Conservation (phyloP, 805 yeast species). For the Wickerhamiella vanderwaltii region DNA sequence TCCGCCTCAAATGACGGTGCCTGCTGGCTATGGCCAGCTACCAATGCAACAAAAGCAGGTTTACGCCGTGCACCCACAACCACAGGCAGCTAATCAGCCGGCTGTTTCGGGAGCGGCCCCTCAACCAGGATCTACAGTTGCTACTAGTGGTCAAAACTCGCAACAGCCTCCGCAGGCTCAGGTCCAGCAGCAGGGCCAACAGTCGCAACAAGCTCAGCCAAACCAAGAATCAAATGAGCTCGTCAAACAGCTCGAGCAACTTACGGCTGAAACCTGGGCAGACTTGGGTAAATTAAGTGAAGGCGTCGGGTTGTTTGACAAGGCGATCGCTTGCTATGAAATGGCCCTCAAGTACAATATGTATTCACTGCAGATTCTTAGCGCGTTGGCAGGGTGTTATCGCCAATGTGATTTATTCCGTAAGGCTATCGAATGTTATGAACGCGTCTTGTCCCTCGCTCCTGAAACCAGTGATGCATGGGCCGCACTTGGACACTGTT, state of each 20-base stretch:
- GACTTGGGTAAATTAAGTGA: conserved; percentile 87
- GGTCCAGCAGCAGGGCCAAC: conserved; percentile 16
- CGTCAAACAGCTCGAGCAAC: conserved; percentile 23
- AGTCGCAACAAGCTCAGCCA: conserved; percentile 9
- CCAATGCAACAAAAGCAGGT: conserved; percentile 7
- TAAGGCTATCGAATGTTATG: conserved; percentile 89
- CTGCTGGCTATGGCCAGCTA: conserved; percentile 2
- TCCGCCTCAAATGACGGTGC: conserved; percentile 8
- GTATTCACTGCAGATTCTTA: conserved; percentile 70
- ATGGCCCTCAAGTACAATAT: conserved; percentile 79
- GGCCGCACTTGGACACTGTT: conserved; percentile 92
- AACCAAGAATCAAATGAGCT: conserved; percentile 13
- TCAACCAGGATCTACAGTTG: conserved; percentile 14
- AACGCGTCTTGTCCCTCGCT: conserved; percentile 66
- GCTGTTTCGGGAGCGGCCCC: neutral
- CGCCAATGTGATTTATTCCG: conserved; percentile 82
- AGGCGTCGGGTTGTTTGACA: conserved; percentile 72
- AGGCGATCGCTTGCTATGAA: conserved; percentile 81
- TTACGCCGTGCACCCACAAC: conserved; percentile 4
- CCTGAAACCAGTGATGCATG: conserved; percentile 92
- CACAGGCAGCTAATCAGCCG: conserved; percentile 8
- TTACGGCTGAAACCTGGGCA: conserved; percentile 56
- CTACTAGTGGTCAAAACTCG: conserved; percentile 11
- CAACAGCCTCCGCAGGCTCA: conserved; percentile 15
- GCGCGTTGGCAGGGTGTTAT: conserved; percentile 77